Base-by-base conservation (phyloP, 495 filamentous ascomycete genomes). In the Glutinoglossum americanum region DNA sequence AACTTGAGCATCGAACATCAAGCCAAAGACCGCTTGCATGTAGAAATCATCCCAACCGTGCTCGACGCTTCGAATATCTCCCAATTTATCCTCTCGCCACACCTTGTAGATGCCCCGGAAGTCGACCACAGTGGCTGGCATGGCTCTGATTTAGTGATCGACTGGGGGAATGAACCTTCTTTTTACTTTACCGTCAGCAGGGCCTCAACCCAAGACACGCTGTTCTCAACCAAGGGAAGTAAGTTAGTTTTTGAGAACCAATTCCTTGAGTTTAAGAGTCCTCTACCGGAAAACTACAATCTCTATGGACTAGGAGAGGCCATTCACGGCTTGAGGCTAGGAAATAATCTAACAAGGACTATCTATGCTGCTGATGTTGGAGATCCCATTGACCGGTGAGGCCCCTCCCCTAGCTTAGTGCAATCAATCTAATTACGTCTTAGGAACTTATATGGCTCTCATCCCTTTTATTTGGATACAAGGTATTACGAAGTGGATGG, bases 361-460 rank as follows among this genome's bases (percentile, higher is more conserved):
- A 73, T 85, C 57, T 89, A 77, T 58, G 80, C 81, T 13, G 81
- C 84, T 2, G 86, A 92, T 65, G 74, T 75, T 72, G 78, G 69
- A 10, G 75, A 79, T 62, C 76, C 78, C 15, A 75, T 82, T 60
- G 77, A 83, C 58, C 48, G 53, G 74, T 75, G 59, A 64, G 57
- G 44, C 4, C 11, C 41, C n/a, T 1, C 55, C 30, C 0, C 1
- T 9, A 25, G 9, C 10, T 25, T 13, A 56, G n/a, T n/a, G n/a
- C n/a, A n/a, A n/a, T 27, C 8, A 30, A 10, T 6, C 19, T 35
- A 30, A 23, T 9, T 35, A 25, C 9, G 23, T 10, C 35, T 13
- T 57, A 76, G 73, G 1, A 81, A 81, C 59, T 66, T 81, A 8
- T 83, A 83, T 63, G 80, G 79, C 19, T 68, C 68, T 48, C 77